phyloP scores from a whole-genome alignment of 1,139 yeast genomes.

The Candida frijolesensis region DNA sequence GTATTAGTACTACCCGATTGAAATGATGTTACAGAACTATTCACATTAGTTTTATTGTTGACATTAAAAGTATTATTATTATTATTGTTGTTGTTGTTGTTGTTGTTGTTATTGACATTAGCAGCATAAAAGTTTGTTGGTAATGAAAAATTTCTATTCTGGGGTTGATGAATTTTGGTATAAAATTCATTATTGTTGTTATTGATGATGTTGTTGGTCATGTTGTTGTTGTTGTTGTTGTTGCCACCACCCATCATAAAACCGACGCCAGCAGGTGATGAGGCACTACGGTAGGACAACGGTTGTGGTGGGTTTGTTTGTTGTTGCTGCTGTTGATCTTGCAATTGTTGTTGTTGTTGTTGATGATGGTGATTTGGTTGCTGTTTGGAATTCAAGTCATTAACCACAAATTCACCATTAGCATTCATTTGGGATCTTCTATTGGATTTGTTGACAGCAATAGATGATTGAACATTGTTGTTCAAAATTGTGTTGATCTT shows the following conservation, averaged over 20 bases:
- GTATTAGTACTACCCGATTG: conserved; percentile 8
- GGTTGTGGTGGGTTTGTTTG: conserved; percentile 1
- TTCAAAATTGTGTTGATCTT: conserved; percentile 42
- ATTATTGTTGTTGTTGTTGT: conserved; percentile 4
- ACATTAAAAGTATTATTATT: conserved; percentile 7
- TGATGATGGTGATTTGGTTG: conserved; percentile 1
- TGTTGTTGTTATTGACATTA: conserved; percentile 9
- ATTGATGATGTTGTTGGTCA: not conserved
- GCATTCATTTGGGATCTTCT: conserved; percentile 29
- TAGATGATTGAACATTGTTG: conserved; percentile 8
- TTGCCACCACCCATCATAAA: conserved; percentile 3
- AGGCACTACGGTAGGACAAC: conserved; percentile 7
- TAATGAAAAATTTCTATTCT: conserved; percentile 15
- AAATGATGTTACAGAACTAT: conserved; percentile 11
- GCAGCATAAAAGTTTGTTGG: conserved; percentile 14
- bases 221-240: not conserved
- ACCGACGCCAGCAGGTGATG: conserved; percentile 11
- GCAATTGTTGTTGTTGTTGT: conserved; percentile 5
- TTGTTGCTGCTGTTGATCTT: conserved; percentile 5
- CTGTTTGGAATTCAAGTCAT: conserved; percentile 12
- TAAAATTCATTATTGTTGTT: conserved; percentile 7
- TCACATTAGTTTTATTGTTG: conserved; percentile 11
- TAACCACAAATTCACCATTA: conserved; percentile 32
- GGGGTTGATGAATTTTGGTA: conserved; percentile 9
- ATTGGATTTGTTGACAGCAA: conserved; percentile 6